These are phyloP conservation scores for Clathrospora elynae DNA, from an alignment of 2,329 filamentous ascomycete genomes.

Conservation along the genomic window DNA sequence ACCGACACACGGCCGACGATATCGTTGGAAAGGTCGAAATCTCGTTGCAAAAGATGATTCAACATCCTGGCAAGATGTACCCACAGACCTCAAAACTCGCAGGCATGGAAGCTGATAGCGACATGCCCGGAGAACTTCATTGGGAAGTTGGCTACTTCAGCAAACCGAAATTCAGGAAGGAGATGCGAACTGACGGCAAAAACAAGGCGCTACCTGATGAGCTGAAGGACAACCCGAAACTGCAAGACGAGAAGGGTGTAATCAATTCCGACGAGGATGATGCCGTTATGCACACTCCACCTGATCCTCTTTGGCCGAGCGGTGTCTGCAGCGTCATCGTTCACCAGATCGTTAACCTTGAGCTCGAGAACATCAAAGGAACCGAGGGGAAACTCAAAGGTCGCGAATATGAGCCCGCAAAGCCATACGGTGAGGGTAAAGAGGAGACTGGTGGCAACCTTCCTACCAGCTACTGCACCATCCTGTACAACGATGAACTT, in stretches of 20 bases:
- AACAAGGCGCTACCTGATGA: conserved; percentile 75
- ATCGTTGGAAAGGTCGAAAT: conserved; percentile 94
- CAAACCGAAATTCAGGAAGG: conserved; percentile 84
- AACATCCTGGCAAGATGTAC: conserved; percentile 92
- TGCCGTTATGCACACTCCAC: conserved; percentile 85
- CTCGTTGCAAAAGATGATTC: conserved; percentile 92
- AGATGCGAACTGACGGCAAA: conserved; percentile 84
- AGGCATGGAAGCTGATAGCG: conserved; percentile 80
- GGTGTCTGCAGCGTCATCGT: conserved; percentile 85
- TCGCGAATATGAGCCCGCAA: conserved; percentile 86
- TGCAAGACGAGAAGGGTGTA: conserved; percentile 87
- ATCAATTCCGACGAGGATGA: conserved; percentile 77
- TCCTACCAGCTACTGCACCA: conserved; percentile 92
- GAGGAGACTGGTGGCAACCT: conserved; percentile 81
- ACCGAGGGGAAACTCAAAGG: conserved; percentile 80
- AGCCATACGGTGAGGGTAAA: conserved; percentile 80
- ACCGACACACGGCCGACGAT: conserved; percentile 89
- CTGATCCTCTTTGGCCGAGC: conserved; percentile 94
- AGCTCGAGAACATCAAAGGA: conserved; percentile 88
- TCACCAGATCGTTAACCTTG: conserved; percentile 93
- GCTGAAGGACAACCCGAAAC: conserved; percentile 72
- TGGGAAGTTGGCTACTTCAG: conserved; percentile 97
- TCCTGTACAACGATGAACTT: conserved; percentile 84
- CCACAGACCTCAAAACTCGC: conserved; percentile 81
- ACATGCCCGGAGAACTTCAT: conserved; percentile 90